These are phyloP conservation scores for Brassica rapa DNA, from an alignment of 345 rosid genomes.

Conservation along the genomic window DNA sequence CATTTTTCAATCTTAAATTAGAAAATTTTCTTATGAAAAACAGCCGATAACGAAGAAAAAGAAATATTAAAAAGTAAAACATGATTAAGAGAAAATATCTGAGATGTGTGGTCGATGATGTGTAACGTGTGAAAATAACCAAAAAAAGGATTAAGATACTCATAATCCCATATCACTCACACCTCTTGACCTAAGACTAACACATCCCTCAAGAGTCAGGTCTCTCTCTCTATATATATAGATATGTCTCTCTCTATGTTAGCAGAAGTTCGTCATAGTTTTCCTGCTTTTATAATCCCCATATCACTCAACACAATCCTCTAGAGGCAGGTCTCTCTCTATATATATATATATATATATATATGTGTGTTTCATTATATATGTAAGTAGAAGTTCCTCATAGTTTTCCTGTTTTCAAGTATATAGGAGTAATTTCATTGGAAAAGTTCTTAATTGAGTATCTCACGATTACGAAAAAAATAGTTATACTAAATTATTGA, in stretches of 20 bases:
- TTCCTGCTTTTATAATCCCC: not conserved
- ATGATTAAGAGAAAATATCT: not conserved
- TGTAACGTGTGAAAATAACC: not conserved
- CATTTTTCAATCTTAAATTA: not conserved
- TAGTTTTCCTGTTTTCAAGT: not conserved
- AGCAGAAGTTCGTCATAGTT: not conserved
- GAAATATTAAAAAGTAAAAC: not conserved
- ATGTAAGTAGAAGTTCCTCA: not conserved
- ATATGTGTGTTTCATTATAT: too few relatives aligned
- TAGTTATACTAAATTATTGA: not conserved
- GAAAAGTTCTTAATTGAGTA: not conserved
- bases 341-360: too few relatives aligned
- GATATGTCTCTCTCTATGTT: not conserved
- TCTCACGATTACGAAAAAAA: not conserved
- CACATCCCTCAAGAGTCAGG: not conserved
- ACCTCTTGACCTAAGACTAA: not conserved
- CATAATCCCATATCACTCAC: not conserved
- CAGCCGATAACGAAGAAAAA: not conserved
- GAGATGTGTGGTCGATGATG: not conserved
- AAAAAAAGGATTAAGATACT: not conserved
- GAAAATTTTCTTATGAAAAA: not conserved
- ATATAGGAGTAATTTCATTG: not conserved
- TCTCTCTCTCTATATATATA: not conserved
- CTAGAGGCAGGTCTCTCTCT: not conserved
- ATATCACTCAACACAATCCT: not conserved